A percentile compares a stretch with the other conserved stretches of the same genome.
Conservation (phyloP, 164 flowering plant species). For the Stephania japonica region DNA sequence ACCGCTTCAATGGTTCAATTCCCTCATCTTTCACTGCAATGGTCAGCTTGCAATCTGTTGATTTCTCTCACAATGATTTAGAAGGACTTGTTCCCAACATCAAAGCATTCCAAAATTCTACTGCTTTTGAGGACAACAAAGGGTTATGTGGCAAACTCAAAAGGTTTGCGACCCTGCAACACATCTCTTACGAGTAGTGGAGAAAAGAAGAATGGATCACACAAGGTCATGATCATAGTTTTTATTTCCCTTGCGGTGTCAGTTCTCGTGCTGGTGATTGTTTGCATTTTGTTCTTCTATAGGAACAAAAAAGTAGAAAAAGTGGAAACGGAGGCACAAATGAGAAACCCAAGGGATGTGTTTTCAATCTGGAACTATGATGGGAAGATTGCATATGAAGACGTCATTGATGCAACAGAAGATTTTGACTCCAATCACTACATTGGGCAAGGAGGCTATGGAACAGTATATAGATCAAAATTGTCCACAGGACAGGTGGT, state of each 20-base stretch:
- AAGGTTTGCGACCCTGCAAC: slow-evolving; percentile 2
- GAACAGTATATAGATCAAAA: no score
- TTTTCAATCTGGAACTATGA: slow-evolving; percentile 2
- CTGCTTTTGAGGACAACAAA: slow-evolving; percentile 2
- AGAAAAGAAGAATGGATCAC: neutral
- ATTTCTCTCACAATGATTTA: slow-evolving; percentile 3
- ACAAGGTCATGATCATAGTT: neutral
- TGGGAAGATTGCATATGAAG: no score
- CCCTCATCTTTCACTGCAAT: neutral
- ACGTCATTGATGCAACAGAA: no score
- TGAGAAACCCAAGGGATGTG: neutral
- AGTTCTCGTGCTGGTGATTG: neutral
- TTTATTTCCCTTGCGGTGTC: neutral
- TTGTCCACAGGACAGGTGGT: no score
- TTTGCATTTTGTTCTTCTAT: neutral
- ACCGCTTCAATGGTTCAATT: neutral
- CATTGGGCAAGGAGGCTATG: no score
- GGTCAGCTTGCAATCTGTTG: slow-evolving; percentile 1
- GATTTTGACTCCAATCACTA: no score
- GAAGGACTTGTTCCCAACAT: slow-evolving; percentile 3
- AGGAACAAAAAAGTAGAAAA: neutral
- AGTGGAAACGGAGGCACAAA: neutral
- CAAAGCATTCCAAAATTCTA: neutral
- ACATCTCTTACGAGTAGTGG: neutral
- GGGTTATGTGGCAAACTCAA: neutral